Percentiles rank a stretch among this genome's conserved stretches.
Conservation (phyloP, 495 filamentous ascomycete genomes). For the Neurospora sp. region DNA sequence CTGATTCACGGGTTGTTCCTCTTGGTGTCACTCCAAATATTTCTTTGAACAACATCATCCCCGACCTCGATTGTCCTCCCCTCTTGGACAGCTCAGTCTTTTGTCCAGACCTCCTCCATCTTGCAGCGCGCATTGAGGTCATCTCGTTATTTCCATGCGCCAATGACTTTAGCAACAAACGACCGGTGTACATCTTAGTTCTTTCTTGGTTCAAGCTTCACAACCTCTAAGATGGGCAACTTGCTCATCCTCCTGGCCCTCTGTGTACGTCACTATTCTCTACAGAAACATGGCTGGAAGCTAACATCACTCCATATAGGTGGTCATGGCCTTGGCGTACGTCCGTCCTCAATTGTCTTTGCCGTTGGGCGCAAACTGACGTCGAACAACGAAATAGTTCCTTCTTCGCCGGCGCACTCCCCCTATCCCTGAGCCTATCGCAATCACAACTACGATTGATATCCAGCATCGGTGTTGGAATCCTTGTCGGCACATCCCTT, state of each 20-base stretch:
- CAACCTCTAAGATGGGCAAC: constrained; percentile 49
- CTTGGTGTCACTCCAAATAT: neutral
- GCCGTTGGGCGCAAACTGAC: constrained; percentile 16
- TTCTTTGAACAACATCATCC: neutral
- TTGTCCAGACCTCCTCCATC: neutral
- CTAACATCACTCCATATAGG: constrained; percentile 23
- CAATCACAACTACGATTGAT: constrained; percentile 79
- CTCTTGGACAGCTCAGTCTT: neutral
- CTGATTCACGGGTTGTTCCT: neutral
- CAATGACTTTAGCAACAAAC: neutral
- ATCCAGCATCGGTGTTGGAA: constrained; percentile 85
- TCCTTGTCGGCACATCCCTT: constrained; percentile 87
- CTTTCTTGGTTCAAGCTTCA: neutral
- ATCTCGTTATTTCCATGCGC: neutral
- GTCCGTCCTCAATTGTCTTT: constrained; percentile 16
- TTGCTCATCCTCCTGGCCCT: constrained; percentile 77
- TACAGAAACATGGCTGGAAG: constrained; percentile 7
- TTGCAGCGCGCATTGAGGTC: neutral
- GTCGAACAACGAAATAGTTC: constrained; percentile 47
- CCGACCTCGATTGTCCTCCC: neutral
- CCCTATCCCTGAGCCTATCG: constrained; percentile 83
- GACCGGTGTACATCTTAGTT: neutral
- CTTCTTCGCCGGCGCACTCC: constrained; percentile 87
- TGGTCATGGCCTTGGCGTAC: constrained; percentile 93
- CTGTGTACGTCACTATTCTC: constrained; percentile 31